A percentile compares a stretch with the other conserved stretches of the same genome.
phyloP scores from a whole-genome alignment of 441 rosid genomes.

The Erodium texanum region DNA sequence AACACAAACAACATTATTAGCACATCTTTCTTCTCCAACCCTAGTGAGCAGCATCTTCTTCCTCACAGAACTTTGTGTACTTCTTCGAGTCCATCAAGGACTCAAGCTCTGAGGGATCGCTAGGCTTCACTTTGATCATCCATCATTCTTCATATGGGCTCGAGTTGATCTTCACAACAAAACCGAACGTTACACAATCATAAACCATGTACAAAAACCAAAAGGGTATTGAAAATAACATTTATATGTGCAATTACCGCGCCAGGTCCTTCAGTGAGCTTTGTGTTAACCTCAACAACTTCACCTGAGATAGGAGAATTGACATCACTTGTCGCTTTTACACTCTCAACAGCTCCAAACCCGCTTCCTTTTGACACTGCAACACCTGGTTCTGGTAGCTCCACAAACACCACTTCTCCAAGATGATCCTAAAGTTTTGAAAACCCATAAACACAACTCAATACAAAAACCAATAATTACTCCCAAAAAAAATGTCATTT shows the following conservation, averaged over 20 bases:
- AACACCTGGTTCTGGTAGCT: conserved; percentile 55
- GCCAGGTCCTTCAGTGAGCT: conserved; percentile 65
- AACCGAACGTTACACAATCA: too few relatives aligned
- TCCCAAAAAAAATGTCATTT: background rate
- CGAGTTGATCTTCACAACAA: conserved; percentile 51
- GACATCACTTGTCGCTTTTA: conserved; percentile 88
- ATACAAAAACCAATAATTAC: background rate
- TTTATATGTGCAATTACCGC: conserved; percentile 35
- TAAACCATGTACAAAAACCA: background rate
- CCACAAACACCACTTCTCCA: conserved; percentile 93
- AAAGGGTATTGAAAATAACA: too few relatives aligned
- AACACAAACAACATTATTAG: background rate
- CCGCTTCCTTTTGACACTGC: conserved; percentile 46
- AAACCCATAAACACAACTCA: background rate
- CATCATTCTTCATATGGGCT: conserved; percentile 90
- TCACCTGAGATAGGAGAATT: conserved; percentile 82
- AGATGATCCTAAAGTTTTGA: conserved; percentile 55
- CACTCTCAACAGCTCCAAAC: conserved; percentile 95
- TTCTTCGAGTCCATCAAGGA: conserved; percentile 70
- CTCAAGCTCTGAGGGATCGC: conserved; percentile 59
- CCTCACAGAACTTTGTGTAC: conserved; percentile 86
- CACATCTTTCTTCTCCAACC: background rate
- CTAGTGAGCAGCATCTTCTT: conserved; percentile 88
- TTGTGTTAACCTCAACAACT: conserved; percentile 66
- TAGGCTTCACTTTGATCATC: conserved; percentile 96